These are phyloP conservation scores for Fagus sylvatica DNA, from an alignment of 306 rosid species.

Conservation along the genomic window DNA sequence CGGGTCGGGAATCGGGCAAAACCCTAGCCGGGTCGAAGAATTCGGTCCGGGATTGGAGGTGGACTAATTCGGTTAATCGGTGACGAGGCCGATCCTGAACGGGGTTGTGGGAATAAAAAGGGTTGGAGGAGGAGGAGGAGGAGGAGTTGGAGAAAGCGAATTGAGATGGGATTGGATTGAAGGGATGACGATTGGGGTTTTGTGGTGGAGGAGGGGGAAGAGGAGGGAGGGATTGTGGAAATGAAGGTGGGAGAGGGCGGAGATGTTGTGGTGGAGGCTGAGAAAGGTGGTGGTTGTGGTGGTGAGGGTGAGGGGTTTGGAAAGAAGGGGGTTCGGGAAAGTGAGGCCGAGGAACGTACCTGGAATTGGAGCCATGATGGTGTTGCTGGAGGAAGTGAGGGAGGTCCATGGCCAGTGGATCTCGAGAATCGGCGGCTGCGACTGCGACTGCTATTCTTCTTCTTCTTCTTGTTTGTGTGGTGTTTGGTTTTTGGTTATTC, in stretches of 20 bases:
- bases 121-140: conserved; percentile 1
- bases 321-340: conserved; percentile 19
- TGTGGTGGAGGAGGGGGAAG: conserved; percentile 24
- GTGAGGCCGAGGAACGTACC: conserved; percentile 30
- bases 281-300: conserved; percentile 6
- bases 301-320: not conserved
- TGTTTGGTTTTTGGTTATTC: not conserved
- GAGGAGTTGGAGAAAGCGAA: conserved; percentile 18
- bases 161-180: conserved; percentile 34
- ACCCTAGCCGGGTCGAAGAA: conserved; percentile 26
- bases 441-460: not conserved
- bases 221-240: conserved; percentile 22
- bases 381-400: conserved; percentile 11
- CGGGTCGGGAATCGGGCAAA: conserved; percentile 20
- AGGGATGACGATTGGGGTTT: not conserved
- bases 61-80: conserved; percentile 24
- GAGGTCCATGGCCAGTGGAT: conserved; percentile 16
- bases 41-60: conserved; percentile 1
- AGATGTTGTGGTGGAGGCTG: conserved; percentile 7
- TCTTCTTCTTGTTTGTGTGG: not conserved
- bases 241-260: conserved; percentile 14
- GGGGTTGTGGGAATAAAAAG: conserved; percentile 9
- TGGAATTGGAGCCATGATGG: not conserved
- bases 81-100: conserved; percentile 24
- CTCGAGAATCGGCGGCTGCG: not conserved